Conservation (phyloP, 2,329 filamentous ascomycete species). For the Didymella glomerata region DNA sequence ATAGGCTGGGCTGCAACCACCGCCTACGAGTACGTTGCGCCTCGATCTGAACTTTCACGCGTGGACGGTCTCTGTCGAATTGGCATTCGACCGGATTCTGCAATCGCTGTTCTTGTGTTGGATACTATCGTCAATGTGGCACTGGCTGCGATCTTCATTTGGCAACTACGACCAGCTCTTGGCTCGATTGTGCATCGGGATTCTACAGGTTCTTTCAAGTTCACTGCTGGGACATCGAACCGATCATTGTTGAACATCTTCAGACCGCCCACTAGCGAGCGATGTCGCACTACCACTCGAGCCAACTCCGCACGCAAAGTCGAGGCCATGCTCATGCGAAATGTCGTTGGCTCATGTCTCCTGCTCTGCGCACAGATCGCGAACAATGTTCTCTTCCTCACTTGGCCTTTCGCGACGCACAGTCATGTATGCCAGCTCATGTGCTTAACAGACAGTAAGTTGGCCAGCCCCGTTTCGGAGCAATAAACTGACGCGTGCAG, state of each 20-base stretch:
- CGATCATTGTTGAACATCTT: not conserved
- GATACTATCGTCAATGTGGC: not conserved
- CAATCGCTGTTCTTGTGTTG: not conserved
- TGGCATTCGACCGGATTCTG: not conserved
- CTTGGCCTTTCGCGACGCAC: constrained; percentile 36
- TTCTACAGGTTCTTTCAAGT: not conserved
- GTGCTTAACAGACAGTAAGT: constrained; percentile 51
- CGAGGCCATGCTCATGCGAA: not conserved
- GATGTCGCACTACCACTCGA: not conserved
- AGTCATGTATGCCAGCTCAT: constrained; percentile 50
- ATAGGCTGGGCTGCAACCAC: not conserved
- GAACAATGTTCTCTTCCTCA: constrained; percentile 33
- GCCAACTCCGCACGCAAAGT: not conserved
- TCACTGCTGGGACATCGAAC: not conserved
- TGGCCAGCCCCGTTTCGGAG: too few relatives aligned
- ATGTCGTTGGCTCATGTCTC: not conserved
- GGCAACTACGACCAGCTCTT: not conserved
- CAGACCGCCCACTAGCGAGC: not conserved
- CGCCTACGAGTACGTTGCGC: not conserved
- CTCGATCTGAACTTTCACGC: not conserved
- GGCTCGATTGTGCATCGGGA: not conserved
- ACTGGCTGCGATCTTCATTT: not conserved
- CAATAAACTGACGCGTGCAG: constrained; percentile 14
- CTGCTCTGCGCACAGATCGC: not conserved
- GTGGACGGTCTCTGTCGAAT: not conserved